Evolutionary conservation across 148 eudicot species (phyloP).

Genomic region (Nyssa sinensis): DNA sequence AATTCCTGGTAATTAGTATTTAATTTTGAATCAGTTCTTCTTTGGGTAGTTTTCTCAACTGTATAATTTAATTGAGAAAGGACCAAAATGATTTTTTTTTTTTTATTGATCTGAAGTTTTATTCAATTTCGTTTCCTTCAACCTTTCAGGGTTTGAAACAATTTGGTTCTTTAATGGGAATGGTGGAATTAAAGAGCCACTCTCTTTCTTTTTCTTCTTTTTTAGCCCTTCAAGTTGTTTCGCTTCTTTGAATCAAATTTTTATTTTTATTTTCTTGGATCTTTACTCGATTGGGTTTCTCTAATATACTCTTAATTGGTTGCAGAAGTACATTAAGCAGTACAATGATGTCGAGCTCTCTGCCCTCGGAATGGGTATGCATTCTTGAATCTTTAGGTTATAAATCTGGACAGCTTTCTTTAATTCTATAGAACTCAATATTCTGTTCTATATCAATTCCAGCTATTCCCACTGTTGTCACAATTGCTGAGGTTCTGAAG

Average conservation of each 20-base stretch:
- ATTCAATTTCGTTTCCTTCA: too few species aligned
- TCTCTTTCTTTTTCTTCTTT: too few species aligned
- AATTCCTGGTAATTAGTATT: too few species aligned
- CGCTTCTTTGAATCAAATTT: not conserved
- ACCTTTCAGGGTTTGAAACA: not conserved
- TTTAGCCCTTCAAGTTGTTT: not conserved
- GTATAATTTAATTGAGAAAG: not conserved
- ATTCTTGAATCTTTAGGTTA: not conserved
- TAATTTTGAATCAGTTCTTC: not conserved
- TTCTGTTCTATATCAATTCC: conserved; percentile 2
- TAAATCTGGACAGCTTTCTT: not conserved
- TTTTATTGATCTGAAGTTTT: too few species aligned
- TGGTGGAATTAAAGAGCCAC: too few species aligned
- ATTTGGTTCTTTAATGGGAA: not conserved
- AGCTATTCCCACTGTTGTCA: conserved; percentile 60
- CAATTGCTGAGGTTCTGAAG: conserved; percentile 52
- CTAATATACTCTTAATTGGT: not conserved
- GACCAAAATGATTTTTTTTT: too few species aligned
- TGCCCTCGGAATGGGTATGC: conserved; percentile 53
- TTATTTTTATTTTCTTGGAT: too few species aligned
- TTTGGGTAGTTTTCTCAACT: not conserved
- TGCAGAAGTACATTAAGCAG: conserved; percentile 51
- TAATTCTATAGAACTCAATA: not conserved
- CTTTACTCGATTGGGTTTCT: not conserved
- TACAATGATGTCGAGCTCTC: conserved; percentile 45